Conservation (phyloP, 768 basidiomycete species). For the Tephrocybe sp. region DNA sequence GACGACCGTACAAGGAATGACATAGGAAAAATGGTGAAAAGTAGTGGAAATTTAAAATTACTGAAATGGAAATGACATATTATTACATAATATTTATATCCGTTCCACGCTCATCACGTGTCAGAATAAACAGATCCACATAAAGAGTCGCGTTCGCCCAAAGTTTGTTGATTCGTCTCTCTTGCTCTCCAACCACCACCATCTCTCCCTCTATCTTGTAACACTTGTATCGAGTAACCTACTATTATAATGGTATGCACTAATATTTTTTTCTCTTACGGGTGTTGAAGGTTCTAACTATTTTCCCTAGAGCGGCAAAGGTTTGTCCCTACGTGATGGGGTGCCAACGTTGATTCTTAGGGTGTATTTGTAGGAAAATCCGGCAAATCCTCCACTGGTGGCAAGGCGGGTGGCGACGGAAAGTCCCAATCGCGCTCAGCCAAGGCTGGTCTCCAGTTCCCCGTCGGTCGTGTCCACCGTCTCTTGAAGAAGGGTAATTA, state of each 20-base stretch:
- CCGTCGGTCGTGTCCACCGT: constrained; percentile 93
- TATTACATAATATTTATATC: constrained; percentile 11
- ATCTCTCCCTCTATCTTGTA: constrained; percentile 22
- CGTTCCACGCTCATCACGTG: constrained; percentile 30
- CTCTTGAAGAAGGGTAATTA: constrained; percentile 86
- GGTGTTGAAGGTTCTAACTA: constrained; percentile 5
- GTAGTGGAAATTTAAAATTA: too few species aligned
- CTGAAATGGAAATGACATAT: background rate
- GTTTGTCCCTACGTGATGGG: constrained; percentile 16
- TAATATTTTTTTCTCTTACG: background rate
- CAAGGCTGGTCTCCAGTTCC: constrained; percentile 81
- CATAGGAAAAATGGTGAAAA: constrained; percentile 11
- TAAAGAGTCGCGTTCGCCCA: constrained; percentile 41
- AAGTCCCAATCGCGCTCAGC: constrained; percentile 73
- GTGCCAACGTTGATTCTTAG: constrained; percentile 7
- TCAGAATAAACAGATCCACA: constrained; percentile 28
- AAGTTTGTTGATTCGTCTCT: constrained; percentile 30
- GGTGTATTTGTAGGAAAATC: constrained; percentile 36
- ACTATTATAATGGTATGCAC: constrained; percentile 26
- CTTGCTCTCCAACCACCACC: constrained; percentile 38
- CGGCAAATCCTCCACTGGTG: constrained; percentile 71
- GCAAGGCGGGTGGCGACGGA: constrained; percentile 54
- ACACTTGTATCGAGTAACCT: constrained; percentile 17
- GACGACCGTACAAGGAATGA: constrained; percentile 18
- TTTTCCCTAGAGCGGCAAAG: constrained; percentile 37